These are phyloP conservation scores for Fusarium devonianum DNA, from an alignment of 2,329 filamentous ascomycete genomes.

Conservation along the genomic window DNA sequence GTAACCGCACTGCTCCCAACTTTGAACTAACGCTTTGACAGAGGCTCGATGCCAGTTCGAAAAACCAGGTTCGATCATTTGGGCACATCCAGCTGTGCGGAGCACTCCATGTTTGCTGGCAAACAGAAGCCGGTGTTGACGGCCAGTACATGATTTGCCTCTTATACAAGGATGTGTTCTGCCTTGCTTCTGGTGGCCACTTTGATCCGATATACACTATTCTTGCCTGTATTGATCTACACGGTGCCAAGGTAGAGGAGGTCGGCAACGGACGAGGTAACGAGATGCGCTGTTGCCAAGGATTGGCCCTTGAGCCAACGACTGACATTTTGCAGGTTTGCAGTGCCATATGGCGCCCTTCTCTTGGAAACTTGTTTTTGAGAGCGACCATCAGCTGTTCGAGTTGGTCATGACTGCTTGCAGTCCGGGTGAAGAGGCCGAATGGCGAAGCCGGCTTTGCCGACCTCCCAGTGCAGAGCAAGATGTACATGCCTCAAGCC, in stretches of 20 bases:
- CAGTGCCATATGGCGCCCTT: constrained; percentile 87
- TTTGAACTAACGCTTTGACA: constrained; percentile 34
- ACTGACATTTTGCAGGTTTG: constrained; percentile 65
- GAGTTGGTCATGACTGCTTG: constrained; percentile 90
- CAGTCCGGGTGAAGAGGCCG: constrained; percentile 77
- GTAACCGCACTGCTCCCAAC: not conserved
- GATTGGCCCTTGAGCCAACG: not conserved
- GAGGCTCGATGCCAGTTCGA: constrained; percentile 61
- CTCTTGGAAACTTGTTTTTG: constrained; percentile 92
- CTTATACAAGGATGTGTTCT: constrained; percentile 81
- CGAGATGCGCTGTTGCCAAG: constrained; percentile 19
- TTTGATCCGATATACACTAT: constrained; percentile 74
- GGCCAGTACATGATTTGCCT: constrained; percentile 87
- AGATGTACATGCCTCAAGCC: constrained; percentile 53
- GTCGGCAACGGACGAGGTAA: constrained; percentile 77
- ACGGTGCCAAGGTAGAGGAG: constrained; percentile 71
- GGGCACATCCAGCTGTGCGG: constrained; percentile 85
- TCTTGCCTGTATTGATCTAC: constrained; percentile 75
- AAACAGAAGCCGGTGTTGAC: constrained; percentile 69
- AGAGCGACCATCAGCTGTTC: constrained; percentile 76
- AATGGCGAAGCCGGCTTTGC: constrained; percentile 77
- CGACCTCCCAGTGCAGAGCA: constrained; percentile 58
- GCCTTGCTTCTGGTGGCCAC: constrained; percentile 74
- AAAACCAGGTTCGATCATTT: constrained; percentile 76
- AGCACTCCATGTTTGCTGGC: constrained; percentile 83